Evolutionary conservation across 495 filamentous ascomycete species (phyloP).

Genomic region (Penicillium parvum): DNA sequence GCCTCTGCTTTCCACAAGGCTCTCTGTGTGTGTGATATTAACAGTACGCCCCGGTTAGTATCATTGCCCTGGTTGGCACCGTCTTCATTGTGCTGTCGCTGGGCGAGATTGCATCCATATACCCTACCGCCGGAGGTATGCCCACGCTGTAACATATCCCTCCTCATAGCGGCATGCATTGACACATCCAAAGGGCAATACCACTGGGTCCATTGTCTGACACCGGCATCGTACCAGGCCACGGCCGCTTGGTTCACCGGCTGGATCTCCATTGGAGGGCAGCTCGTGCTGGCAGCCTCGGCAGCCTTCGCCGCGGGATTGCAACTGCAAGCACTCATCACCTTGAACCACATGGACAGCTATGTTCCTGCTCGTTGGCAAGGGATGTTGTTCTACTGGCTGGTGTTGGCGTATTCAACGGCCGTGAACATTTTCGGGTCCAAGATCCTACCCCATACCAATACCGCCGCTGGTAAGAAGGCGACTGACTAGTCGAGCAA

Average conservation of each 20-base stretch:
- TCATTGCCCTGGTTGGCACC: conserved; percentile 19
- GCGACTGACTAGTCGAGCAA: not conserved
- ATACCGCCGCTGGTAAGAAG: conserved; percentile 17
- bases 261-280: conserved; percentile 29
- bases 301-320: conserved; percentile 24
- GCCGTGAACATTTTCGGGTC: conserved; percentile 20
- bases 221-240: conserved; percentile 13
- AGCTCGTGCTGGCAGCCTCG: conserved; percentile 28
- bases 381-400: conserved; percentile 25
- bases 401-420: conserved; percentile 16
- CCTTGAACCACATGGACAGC: conserved; percentile 20
- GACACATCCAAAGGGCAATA: conserved; percentile 16
- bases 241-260: conserved; percentile 25
- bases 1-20: not conserved
- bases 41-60: not conserved
- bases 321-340: conserved; percentile 22
- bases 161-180: not conserved
- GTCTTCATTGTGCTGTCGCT: conserved; percentile 22
- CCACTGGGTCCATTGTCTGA: conserved; percentile 24
- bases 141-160: not conserved
- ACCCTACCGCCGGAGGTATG: conserved; percentile 25
- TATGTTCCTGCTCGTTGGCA: conserved; percentile 19
- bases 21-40: not conserved
- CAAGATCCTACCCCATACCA: conserved; percentile 21
- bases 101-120: conserved; percentile 23